Evolutionary conservation across 805 yeast species (phyloP), one percentile per base, ranked within the genome.

Genomic region (Hanseniaspora hatyaiensis): DNA sequence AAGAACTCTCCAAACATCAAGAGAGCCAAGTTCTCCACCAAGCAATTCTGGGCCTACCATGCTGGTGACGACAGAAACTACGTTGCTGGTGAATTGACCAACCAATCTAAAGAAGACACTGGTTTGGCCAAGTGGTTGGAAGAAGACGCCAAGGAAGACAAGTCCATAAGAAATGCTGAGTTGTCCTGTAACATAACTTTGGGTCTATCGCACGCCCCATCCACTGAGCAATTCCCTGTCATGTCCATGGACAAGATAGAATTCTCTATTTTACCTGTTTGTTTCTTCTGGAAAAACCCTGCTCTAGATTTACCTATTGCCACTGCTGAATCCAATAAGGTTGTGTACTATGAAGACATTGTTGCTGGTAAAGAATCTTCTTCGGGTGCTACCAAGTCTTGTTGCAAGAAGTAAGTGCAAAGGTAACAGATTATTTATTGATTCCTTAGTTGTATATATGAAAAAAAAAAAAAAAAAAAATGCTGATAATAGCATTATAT

Each of bases 51-150:
- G 88, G 87, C 81, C 54, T 80, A 89, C 54, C 82, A 81, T 63
- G 79, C 81, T 66, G 67, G 68, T 52, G 92, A 83, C 60, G 72
- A 79, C 59, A 76, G 81, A 65, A 63, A 80, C 56, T 82, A 70
- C 54, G 86, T 88, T 43, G 88, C 87, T 51, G 94, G 94, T 62
- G 88, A 81, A 61, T 82, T 82, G 70, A 82, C 94, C 52, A 83
- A 82, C 64, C 94, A 82, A 66, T 80, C 88, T 13, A 72, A 72
- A 50, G 58, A 39, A 3, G 92, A 82, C 62, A 74, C 82, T 22
- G 94, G 92, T 60, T 60, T 83, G 46, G 79, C 77, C 31, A 69
- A 63, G 36, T 83, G 87, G 81, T 82, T 83, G 32, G 47, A 43
- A 29, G 47, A 43, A 29, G 71, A 78, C 58, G 80, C 82, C 54